A percentile compares a stretch with the other conserved stretches of the same genome.
Evolutionary conservation across 129 eudicot species (phyloP).

Genomic region (Silybum marianum): DNA sequence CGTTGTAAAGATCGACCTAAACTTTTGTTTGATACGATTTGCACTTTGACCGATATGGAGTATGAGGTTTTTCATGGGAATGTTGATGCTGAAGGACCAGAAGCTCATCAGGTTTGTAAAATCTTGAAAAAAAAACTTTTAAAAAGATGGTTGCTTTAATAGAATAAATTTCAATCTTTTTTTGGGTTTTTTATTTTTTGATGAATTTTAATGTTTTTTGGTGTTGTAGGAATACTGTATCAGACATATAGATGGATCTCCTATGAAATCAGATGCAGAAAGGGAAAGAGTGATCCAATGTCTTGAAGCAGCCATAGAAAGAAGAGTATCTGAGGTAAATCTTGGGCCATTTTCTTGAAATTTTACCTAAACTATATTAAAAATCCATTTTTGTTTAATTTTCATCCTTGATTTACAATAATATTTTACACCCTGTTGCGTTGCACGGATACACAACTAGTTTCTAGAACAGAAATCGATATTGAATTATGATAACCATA

Average conservation of each 20-base stretch:
- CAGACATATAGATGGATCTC: constrained; percentile 82
- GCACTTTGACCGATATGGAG: constrained; percentile 84
- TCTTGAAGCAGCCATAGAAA: constrained; percentile 88
- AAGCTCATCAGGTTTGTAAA: constrained; percentile 69
- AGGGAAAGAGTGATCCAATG: constrained; percentile 88
- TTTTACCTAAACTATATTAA: not conserved
- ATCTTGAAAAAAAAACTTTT: not conserved
- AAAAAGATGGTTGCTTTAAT: not conserved
- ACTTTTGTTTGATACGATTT: constrained; percentile 76
- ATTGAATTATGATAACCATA: too few species aligned
- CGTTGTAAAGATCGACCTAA: constrained; percentile 88
- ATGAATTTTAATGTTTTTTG: not conserved
- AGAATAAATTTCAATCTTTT: not conserved
- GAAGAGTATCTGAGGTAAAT: constrained; percentile 83
- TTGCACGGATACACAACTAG: not conserved
- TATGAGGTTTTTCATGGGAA: constrained; percentile 93
- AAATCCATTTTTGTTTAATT: too few species aligned
- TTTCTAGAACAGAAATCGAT: too few species aligned
- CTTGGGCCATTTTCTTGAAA: not conserved
- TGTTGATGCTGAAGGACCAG: constrained; percentile 77
- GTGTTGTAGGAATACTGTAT: constrained; percentile 66
- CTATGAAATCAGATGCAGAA: constrained; percentile 87
- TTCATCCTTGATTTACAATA: not conserved
- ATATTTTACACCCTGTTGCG: not conserved
- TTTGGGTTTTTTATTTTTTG: not conserved